These are phyloP conservation scores for Marsdenia floribunda DNA, from an alignment of 257 asterid genomes.

Conservation along the genomic window DNA sequence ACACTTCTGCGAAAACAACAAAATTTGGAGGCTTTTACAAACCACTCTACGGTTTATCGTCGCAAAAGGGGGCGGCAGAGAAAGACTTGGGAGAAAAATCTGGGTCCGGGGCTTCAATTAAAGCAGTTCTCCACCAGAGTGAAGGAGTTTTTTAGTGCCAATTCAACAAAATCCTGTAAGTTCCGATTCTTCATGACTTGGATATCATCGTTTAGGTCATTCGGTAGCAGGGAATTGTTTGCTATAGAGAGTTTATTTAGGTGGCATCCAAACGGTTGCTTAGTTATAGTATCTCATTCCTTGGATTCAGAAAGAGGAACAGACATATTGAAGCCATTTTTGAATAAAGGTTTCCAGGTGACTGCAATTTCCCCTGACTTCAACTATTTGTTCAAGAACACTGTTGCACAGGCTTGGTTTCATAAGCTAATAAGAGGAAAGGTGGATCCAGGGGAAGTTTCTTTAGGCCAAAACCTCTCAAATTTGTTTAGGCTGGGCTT, in stretches of 20 bases:
- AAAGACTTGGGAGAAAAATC: constrained; percentile 27
- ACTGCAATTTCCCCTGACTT: constrained; percentile 68
- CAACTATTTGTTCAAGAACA: constrained; percentile 51
- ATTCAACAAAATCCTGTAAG: constrained; percentile 43
- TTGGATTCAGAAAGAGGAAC: constrained; percentile 62
- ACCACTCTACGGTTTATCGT: constrained; percentile 22
- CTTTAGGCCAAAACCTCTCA: constrained; percentile 81
- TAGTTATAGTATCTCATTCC: constrained; percentile 61
- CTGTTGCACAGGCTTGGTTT: constrained; percentile 68
- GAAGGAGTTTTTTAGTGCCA: constrained; percentile 40
- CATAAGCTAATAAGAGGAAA: constrained; percentile 50
- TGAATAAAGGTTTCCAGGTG: constrained; percentile 46
- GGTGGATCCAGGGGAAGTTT: constrained; percentile 63
- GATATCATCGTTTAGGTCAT: constrained; percentile 55
- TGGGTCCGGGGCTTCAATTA: constrained; percentile 18
- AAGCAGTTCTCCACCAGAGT: constrained; percentile 52
- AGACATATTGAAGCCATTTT: constrained; percentile 53
- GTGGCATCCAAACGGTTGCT: constrained; percentile 66
- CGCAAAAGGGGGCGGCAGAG: constrained; percentile 28
- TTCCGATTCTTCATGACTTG: constrained; percentile 79
- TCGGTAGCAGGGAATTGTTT: constrained; percentile 60
- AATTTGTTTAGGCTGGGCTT: constrained; percentile 78
- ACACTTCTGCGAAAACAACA: constrained; percentile 38
- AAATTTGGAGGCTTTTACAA: constrained; percentile 31
- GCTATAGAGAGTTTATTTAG: constrained; percentile 53